phyloP scores from a whole-genome alignment of 2,329 filamentous ascomycete species.

The Cordyceps fumosorosea region DNA sequence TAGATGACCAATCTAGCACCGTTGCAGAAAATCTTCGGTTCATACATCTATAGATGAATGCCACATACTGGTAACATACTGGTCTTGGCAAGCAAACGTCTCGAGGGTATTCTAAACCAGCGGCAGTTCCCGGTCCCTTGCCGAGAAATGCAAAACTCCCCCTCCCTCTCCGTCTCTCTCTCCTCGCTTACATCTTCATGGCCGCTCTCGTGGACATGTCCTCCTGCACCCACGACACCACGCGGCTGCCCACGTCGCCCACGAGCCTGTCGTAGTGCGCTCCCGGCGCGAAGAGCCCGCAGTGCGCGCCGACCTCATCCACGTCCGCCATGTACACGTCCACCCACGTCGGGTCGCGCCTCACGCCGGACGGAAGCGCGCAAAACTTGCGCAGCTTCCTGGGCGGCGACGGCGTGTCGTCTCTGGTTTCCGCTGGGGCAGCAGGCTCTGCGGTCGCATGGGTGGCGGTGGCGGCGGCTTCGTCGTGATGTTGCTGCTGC shows the following conservation, averaged over 20 bases:
- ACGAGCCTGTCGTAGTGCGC: constrained; percentile 70
- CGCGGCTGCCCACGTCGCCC: constrained; percentile 61
- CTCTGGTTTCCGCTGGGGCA: constrained; percentile 10
- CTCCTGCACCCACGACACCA: constrained; percentile 64
- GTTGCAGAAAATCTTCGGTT: background rate
- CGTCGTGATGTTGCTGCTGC: constrained; percentile 23
- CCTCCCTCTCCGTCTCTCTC: too few relatives aligned
- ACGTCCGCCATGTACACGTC: constrained; percentile 74
- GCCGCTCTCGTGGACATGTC: constrained; percentile 42
- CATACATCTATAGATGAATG: background rate
- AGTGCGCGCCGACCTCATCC: constrained; percentile 82
- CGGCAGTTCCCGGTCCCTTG: too few relatives aligned
- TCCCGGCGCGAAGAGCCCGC: constrained; percentile 69
- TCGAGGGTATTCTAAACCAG: too few relatives aligned
- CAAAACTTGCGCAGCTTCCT: constrained; percentile 71
- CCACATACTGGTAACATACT: too few relatives aligned
- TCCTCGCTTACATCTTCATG: constrained; percentile 15
- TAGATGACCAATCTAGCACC: background rate
- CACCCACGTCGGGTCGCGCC: constrained; percentile 66
- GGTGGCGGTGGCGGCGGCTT: constrained; percentile 6
- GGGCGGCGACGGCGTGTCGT: background rate
- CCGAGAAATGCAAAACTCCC: too few relatives aligned
- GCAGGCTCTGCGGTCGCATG: constrained; percentile 16
- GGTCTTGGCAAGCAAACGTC: too few relatives aligned
- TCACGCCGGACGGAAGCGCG: constrained; percentile 53